Conservation (phyloP, 2,329 filamentous ascomycete genomes). For the Fonsecaea monophora region DNA sequence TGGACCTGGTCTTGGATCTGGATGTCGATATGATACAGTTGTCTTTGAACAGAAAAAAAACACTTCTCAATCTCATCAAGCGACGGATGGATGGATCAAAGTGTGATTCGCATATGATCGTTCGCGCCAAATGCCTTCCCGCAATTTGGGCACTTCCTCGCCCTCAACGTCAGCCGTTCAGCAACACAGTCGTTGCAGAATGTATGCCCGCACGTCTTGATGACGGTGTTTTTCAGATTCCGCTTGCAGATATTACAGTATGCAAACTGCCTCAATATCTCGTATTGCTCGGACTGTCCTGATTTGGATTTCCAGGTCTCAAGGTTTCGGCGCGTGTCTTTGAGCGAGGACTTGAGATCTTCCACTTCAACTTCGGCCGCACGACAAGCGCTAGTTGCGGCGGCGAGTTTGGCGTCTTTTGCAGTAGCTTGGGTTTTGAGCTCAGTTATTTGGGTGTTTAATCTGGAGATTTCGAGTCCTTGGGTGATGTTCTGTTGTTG, state of each 20-base stretch:
- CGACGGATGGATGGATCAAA: constrained; percentile 37
- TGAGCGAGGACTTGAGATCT: constrained; percentile 76
- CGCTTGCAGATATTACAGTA: constrained; percentile 91
- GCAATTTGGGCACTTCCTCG: constrained; percentile 94
- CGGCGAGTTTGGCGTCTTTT: constrained; percentile 73
- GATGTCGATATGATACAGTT: constrained; percentile 6
- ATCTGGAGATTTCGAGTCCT: constrained; percentile 64
- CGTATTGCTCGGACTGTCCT: constrained; percentile 39
- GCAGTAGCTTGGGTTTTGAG: constrained; percentile 74
- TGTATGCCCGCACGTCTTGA: constrained; percentile 93
- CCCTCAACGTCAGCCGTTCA: constrained; percentile 84
- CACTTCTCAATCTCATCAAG: background rate
- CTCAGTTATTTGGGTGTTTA: constrained; percentile 78
- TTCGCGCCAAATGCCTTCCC: constrained; percentile 88
- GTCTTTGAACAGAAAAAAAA: background rate
- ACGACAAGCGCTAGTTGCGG: constrained; percentile 67
- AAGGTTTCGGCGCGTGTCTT: constrained; percentile 80
- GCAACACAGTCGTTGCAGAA: constrained; percentile 93
- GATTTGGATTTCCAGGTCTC: constrained; percentile 73
- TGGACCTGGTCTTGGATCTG: background rate
- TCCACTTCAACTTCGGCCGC: constrained; percentile 75
- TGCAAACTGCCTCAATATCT: constrained; percentile 57
- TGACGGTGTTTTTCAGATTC: constrained; percentile 90
- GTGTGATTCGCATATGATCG: constrained; percentile 75
- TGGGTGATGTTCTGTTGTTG: constrained; percentile 76